A percentile compares a stretch with the other conserved stretches of the same genome.
phyloP scores from a whole-genome alignment of 2,329 filamentous ascomycete species.

The Hypoxylon sp. region DNA sequence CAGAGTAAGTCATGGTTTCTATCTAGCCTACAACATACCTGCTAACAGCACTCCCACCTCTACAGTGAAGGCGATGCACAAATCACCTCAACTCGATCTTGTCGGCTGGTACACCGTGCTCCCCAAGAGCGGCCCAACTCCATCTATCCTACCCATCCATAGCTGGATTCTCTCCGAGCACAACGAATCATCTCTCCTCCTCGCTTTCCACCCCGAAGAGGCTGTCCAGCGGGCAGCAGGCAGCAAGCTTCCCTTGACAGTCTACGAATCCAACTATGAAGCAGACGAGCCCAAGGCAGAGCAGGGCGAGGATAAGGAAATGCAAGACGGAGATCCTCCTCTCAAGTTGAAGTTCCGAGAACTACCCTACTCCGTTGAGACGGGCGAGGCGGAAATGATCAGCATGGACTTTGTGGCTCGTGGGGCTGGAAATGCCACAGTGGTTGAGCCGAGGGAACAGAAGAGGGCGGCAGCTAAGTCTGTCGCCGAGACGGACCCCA shows the following conservation, averaged over 20 bases:
- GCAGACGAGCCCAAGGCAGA: slow-evolving; percentile 67
- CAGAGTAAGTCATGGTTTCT: slow-evolving; percentile 74
- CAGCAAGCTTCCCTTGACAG: slow-evolving; percentile 86
- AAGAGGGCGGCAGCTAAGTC: slow-evolving; percentile 58
- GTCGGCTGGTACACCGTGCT: slow-evolving; percentile 94
- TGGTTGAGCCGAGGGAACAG: slow-evolving; percentile 55
- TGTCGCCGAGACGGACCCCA: slow-evolving; percentile 59
- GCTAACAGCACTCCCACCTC: slow-evolving; percentile 32
- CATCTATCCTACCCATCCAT: slow-evolving; percentile 78
- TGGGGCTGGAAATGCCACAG: slow-evolving; percentile 83
- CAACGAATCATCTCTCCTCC: slow-evolving; percentile 88
- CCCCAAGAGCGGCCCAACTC: slow-evolving; percentile 76
- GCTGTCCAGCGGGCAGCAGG: slow-evolving; percentile 68
- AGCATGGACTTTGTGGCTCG: slow-evolving; percentile 92
- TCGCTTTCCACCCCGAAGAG: slow-evolving; percentile 83
- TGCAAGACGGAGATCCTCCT: slow-evolving; percentile 72
- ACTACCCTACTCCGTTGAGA: slow-evolving; percentile 88
- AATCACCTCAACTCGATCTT: slow-evolving; percentile 82
- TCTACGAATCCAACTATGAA: slow-evolving; percentile 89
- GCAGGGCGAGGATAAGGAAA: slow-evolving; percentile 74
- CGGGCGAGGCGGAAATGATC: slow-evolving; percentile 97
- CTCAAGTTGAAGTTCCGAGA: slow-evolving; percentile 81
- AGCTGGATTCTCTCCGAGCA: slow-evolving; percentile 77
- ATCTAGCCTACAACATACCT: not conserved
- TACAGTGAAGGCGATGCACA: slow-evolving; percentile 88